Evolutionary conservation across 768 basidiomycete species (phyloP).

Genomic region (Rhodotorula sphaerocarpa): DNA sequence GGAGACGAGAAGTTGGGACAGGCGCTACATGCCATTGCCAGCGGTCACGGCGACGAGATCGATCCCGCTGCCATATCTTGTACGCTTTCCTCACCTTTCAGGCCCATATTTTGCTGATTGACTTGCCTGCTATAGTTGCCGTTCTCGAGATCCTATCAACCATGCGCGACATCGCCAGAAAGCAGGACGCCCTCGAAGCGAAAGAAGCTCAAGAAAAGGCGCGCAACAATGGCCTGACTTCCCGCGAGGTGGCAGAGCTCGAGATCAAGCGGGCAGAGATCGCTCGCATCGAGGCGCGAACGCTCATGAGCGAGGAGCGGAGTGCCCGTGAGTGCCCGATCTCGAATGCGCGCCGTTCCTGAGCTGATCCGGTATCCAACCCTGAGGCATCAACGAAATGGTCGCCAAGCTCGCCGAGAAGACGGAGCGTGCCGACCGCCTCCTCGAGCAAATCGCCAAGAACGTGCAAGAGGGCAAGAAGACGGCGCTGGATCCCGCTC

Average conservation of each 20-base stretch:
- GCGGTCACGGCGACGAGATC: background rate
- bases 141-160: constrained; percentile 24
- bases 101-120: fast-evolving
- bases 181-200: constrained; percentile 13
- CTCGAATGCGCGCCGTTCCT: background rate
- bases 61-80: constrained; percentile 2
- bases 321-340: constrained; percentile 8
- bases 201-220: background rate
- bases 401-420: constrained; percentile 8
- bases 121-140: background rate
- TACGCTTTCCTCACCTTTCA: background rate
- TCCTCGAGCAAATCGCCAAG: constrained; percentile 3
- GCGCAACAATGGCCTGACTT: background rate
- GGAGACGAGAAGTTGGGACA: constrained; percentile 3
- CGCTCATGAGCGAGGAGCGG: background rate
- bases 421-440: constrained; percentile 9
- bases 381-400: constrained; percentile 15
- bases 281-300: constrained; percentile 8
- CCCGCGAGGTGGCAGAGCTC: constrained; percentile 19
- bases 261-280: constrained; percentile 22
- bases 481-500: constrained; percentile 26
- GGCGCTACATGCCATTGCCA: constrained; percentile 5
- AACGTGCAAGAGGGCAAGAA: constrained; percentile 12
- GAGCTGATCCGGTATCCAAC: too few species aligned
- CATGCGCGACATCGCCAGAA: constrained; percentile 7